Evolutionary conservation across 192 early-diverging fungal species (phyloP).

Genomic region (Podila epigama): DNA sequence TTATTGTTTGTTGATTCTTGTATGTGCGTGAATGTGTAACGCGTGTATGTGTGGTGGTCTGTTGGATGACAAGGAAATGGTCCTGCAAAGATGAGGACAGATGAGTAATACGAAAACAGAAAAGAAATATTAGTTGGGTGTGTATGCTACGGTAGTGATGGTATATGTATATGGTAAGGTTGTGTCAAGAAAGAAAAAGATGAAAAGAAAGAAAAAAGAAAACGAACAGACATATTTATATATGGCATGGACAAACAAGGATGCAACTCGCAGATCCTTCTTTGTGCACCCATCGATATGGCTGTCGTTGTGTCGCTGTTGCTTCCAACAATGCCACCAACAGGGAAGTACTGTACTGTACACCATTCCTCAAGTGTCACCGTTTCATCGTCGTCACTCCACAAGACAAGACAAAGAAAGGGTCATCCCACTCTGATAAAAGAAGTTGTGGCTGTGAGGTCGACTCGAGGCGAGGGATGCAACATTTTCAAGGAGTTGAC

Average conservation of each 20-base stretch:
- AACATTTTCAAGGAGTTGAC: no score
- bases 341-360: no score
- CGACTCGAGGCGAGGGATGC: no score
- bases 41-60: neutral
- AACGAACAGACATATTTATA: neutral
- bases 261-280: neutral
- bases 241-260: no score
- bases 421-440: neutral
- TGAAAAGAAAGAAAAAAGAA: neutral
- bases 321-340: no score
- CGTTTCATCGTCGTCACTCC: neutral
- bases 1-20: no score
- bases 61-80: neutral
- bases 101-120: neutral
- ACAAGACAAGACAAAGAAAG: neutral
- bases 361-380: no score
- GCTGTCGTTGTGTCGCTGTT: neutral
- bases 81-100: neutral
- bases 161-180: no score
- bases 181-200: neutral
- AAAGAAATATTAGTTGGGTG: neutral
- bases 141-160: neutral
- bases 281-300: neutral
- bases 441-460: no score
- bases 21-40: no score